phyloP scores from a whole-genome alignment of 768 basidiomycete genomes.

The Calocera viscosa region DNA sequence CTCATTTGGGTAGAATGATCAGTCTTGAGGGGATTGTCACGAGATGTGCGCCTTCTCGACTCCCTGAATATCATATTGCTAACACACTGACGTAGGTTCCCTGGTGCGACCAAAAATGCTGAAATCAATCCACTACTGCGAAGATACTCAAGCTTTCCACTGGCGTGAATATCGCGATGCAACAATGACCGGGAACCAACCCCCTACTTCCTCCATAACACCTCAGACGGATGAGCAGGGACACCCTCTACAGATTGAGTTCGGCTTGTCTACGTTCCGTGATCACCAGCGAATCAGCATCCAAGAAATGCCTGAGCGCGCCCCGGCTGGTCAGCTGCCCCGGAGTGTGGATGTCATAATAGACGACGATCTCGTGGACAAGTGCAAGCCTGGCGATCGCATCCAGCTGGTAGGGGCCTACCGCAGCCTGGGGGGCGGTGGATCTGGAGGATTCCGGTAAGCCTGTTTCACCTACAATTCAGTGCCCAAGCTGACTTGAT shows the following conservation, averaged over 20 bases:
- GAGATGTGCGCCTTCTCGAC: slow-evolving; percentile 42
- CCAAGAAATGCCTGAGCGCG: slow-evolving; percentile 99
- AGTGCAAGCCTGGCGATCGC: slow-evolving; percentile 94
- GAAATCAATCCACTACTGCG: slow-evolving; percentile 89
- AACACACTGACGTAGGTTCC: slow-evolving; percentile 35
- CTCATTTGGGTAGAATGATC: slow-evolving; percentile 90
- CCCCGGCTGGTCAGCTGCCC: slow-evolving; percentile 92
- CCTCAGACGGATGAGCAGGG: slow-evolving; percentile 91
- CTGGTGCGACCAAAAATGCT: slow-evolving; percentile 98
- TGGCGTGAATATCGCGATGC: slow-evolving; percentile 86
- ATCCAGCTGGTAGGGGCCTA: slow-evolving; percentile 94
- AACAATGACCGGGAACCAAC: slow-evolving; percentile 69
- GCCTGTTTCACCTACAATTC: slow-evolving; percentile 19
- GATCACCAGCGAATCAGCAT: slow-evolving; percentile 97
- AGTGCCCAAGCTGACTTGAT: slow-evolving; percentile 6
- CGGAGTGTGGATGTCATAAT: slow-evolving; percentile 91
- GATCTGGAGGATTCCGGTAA: slow-evolving; percentile 87
- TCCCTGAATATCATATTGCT: neutral
- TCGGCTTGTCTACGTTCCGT: slow-evolving; percentile 77
- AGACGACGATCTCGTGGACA: slow-evolving; percentile 93
- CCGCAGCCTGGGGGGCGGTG: slow-evolving; percentile 84
- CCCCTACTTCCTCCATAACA: slow-evolving; percentile 73
- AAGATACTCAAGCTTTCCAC: slow-evolving; percentile 73
- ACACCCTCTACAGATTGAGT: slow-evolving; percentile 76
- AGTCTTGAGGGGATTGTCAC: slow-evolving; percentile 97